phyloP scores from a whole-genome alignment of 2,329 filamentous ascomycete genomes.

The Bipolaris sorokiniana region DNA sequence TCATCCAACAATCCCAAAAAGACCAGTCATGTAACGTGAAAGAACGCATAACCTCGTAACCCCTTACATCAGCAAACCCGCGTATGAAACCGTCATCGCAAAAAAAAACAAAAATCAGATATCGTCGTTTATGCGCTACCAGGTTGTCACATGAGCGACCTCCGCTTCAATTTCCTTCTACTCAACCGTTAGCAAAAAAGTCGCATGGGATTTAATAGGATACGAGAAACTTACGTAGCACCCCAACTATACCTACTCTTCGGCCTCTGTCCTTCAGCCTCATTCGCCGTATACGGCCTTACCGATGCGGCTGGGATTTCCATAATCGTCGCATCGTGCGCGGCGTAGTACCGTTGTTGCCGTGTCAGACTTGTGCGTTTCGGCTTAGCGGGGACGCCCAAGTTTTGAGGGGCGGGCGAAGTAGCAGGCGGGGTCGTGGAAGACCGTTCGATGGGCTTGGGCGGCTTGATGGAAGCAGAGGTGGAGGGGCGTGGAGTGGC shows the following conservation, averaged over 20 bases:
- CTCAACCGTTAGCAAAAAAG: neutral
- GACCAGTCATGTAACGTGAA: neutral
- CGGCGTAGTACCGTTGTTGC: slow-evolving; percentile 27
- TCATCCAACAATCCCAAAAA: neutral
- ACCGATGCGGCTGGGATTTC: neutral
- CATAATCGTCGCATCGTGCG: slow-evolving; percentile 1
- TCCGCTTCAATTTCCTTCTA: slow-evolving; percentile 25
- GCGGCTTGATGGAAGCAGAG: neutral
- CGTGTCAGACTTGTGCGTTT: slow-evolving; percentile 1
- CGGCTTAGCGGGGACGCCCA: neutral
- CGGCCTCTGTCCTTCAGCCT: slow-evolving; percentile 11
- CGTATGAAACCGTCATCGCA: neutral
- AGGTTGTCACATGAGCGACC: slow-evolving; percentile 9
- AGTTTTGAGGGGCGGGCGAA: neutral
- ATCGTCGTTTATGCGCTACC: neutral
- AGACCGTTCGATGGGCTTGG: neutral
- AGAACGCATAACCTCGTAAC: neutral
- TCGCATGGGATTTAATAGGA: neutral
- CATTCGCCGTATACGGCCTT: slow-evolving; percentile 14
- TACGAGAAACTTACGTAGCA: slow-evolving; percentile 27
- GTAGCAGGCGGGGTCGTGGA: neutral
- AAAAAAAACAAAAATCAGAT: neutral
- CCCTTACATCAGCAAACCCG: neutral
- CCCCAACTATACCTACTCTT: slow-evolving; percentile 28
- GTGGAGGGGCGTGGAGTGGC: slow-evolving; percentile 6